Evolutionary conservation across 163 green algal species (phyloP).

Genomic region (Chlorella variabilis): DNA sequence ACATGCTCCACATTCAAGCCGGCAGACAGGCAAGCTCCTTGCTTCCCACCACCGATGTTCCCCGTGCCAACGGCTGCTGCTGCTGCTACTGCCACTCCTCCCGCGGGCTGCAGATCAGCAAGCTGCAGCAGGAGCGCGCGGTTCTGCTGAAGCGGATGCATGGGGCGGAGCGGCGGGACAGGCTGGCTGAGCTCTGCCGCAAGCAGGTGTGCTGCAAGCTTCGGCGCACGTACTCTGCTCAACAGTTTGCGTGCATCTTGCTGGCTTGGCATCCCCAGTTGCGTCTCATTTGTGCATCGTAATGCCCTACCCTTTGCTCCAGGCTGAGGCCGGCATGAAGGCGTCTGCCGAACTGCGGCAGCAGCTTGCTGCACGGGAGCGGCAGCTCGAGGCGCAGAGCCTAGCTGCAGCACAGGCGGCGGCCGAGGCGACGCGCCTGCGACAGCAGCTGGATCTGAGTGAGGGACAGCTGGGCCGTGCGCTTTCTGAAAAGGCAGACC

Average conservation of each 20-base stretch:
- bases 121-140: slow-evolving; percentile 13
- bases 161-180: not conserved
- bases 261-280: too few relatives aligned
- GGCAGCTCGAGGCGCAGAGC: slow-evolving; percentile 37
- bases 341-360: not conserved
- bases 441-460: not conserved
- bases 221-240: too few relatives aligned
- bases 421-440: slow-evolving; percentile 5
- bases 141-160: slow-evolving; percentile 14
- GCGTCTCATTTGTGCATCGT: not conserved
- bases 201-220: not conserved
- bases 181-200: slow-evolving; percentile 29
- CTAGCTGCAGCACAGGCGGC: not conserved
- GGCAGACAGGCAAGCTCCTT: too few relatives aligned
- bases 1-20: too few relatives aligned
- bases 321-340: slow-evolving; percentile 2
- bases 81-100: not conserved
- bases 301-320: not conserved
- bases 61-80: not conserved
- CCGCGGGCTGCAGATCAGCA: not conserved
- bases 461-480: not conserved
- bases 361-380: slow-evolving; percentile 17
- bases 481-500: not conserved
- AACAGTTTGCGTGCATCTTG: too few relatives aligned
- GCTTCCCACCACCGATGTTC: too few relatives aligned